Evolutionary conservation across 108 stramenopile species (phyloP).

Genomic region (Ochromonas danica): DNA sequence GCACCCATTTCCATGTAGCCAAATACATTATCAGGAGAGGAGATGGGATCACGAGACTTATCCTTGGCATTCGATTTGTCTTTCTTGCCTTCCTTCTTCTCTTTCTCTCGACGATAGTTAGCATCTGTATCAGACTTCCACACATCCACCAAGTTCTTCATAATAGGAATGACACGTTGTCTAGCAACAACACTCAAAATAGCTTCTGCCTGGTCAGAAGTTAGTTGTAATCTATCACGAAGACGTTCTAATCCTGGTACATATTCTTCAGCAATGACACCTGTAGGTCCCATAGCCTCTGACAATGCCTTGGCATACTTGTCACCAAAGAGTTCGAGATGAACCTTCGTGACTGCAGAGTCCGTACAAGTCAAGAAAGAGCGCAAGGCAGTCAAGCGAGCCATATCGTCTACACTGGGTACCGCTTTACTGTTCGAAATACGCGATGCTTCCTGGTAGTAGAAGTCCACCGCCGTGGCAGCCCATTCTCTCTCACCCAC

Average conservation of each 20-base stretch:
- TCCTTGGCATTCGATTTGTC: not conserved
- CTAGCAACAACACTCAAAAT: not conserved
- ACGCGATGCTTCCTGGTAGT: not conserved
- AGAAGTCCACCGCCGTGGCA: slow-evolving; percentile 7
- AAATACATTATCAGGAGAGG: not conserved
- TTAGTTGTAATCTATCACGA: not conserved
- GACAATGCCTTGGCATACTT: not conserved
- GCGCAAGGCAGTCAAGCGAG: not conserved
- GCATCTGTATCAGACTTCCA: slow-evolving; percentile 27
- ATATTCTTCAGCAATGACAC: slow-evolving; percentile 25
- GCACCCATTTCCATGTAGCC: not conserved
- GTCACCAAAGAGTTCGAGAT: slow-evolving; percentile 5
- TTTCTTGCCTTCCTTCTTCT: not conserved
- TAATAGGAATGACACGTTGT: not conserved
- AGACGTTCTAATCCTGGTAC: not conserved
- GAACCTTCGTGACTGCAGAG: not conserved
- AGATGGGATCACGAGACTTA: not conserved
- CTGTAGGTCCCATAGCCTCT: not conserved
- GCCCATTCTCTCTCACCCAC: not conserved
- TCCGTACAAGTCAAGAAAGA: not conserved
- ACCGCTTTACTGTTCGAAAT: not conserved
- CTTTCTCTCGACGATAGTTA: slow-evolving; percentile 10
- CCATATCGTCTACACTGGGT: not conserved
- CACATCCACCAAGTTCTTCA: not conserved
- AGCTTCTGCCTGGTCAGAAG: not conserved